Evolutionary conservation across 768 basidiomycete genomes (phyloP).

Genomic region (Cystofilobasidium bisporidii): DNA sequence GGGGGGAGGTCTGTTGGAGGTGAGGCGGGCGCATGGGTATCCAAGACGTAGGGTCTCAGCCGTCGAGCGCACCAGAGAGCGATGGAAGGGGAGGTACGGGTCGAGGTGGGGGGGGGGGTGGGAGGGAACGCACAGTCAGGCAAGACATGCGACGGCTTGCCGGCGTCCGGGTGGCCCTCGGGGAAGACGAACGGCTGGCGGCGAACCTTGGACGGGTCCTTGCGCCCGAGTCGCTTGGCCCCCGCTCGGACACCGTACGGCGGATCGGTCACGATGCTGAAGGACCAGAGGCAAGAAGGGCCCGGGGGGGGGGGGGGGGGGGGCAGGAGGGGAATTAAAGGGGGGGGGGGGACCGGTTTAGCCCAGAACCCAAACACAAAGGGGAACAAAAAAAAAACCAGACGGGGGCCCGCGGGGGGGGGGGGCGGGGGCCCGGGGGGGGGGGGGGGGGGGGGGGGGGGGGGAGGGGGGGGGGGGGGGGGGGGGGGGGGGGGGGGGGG

Average conservation of each 20-base stretch:
- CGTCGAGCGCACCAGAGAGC: background rate
- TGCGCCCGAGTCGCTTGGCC: slow-evolving; percentile 39
- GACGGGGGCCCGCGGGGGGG: no score
- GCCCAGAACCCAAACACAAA: background rate
- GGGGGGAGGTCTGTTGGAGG: slow-evolving; percentile 62
- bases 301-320: background rate
- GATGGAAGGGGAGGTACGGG: background rate
- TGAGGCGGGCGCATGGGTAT: background rate
- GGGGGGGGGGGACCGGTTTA: background rate
- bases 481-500: no score
- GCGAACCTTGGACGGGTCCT: slow-evolving; percentile 29
- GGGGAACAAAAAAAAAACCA: no score
- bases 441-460: no score
- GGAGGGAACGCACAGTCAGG: slow-evolving; percentile 38
- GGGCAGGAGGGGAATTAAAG: background rate
- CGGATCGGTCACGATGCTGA: slow-evolving; percentile 58
- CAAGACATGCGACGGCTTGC: slow-evolving; percentile 10
- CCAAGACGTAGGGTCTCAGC: background rate
- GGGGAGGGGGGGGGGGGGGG: no score
- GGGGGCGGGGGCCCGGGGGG: no score
- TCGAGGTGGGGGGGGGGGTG: no score
- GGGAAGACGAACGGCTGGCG: slow-evolving; percentile 37
- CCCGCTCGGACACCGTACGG: slow-evolving; percentile 58
- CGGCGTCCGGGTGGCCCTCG: slow-evolving; percentile 40
- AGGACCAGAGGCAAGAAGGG: background rate